phyloP scores from a whole-genome alignment of 768 basidiomycete species.

The Tricholoma terreum region DNA sequence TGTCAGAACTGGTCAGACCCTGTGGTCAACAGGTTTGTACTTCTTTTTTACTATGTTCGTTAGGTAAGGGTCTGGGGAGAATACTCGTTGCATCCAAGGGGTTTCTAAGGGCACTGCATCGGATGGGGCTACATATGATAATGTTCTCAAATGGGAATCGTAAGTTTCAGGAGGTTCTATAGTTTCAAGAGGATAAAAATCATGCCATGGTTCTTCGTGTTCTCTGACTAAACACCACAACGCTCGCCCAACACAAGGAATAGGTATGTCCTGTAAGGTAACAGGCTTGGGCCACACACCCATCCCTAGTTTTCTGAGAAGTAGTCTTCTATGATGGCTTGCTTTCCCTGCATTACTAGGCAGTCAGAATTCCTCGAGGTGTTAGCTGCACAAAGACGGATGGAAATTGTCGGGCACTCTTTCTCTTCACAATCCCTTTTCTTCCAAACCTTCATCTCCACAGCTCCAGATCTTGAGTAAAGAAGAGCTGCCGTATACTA shows the following conservation, averaged over 20 bases:
- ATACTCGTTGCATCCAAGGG: too few relatives aligned
- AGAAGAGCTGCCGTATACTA: slow-evolving; percentile 16
- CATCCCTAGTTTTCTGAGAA: slow-evolving; percentile 10
- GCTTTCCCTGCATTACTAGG: background rate
- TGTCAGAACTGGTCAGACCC: too few relatives aligned
- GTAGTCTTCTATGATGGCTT: background rate
- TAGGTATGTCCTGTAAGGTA: slow-evolving; percentile 1
- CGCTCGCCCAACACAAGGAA: slow-evolving; percentile 12
- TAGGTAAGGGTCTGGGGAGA: too few relatives aligned
- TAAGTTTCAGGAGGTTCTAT: slow-evolving; percentile 11
- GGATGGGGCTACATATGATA: slow-evolving; percentile 4
- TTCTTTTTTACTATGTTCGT: too few relatives aligned
- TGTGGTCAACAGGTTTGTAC: too few relatives aligned
- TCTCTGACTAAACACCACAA: slow-evolving; percentile 7
- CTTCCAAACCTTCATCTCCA: slow-evolving; percentile 16
- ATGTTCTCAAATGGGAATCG: slow-evolving; percentile 4
- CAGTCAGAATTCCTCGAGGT: background rate
- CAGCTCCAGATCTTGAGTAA: slow-evolving; percentile 8
- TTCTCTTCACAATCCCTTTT: slow-evolving; percentile 5
- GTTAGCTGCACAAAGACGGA: slow-evolving; percentile 5
- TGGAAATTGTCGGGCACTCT: slow-evolving; percentile 5
- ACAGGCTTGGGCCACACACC: slow-evolving; percentile 5
- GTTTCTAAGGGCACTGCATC: too few relatives aligned
- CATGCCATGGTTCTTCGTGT: background rate
- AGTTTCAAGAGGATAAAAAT: slow-evolving; percentile 3